Base-by-base conservation (phyloP, 352 stramenopile genomes). In the Globisporangium carolinianum region DNA sequence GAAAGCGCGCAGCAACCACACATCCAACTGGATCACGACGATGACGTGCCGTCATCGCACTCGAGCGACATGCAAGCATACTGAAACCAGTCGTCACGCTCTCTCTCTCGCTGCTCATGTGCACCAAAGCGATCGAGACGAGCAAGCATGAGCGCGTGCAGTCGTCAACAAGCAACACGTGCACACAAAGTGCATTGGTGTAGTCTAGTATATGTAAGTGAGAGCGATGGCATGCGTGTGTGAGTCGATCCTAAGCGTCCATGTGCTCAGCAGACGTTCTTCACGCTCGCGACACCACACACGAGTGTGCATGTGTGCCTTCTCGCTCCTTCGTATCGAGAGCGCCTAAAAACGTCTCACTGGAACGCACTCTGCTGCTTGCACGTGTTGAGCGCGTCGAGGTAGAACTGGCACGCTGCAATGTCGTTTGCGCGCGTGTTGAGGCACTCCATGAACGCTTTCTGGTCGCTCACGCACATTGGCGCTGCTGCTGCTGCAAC, bases 341-440 rank as follows among this genome's bases (percentile, higher is more conserved):
- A n/a, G 24, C 24, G 24, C 24, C 24, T 32, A 32, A 32, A 32
- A 32, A 32, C 24, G 24, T 32, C 24, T 71, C 76, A 87, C 65
- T 86, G 47, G 67, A 74, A 83, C 12, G 71, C 62, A 60, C 68
- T 79, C 63, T 91, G 73, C 63, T 87, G 74, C 69, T 95, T 91
- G 76, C 83, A 93, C 70, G 81, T 67, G 74, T 90, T 89, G 48
- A 89, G 71, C 5, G 79, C 71, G 57, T 95, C 81, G 37, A 95
- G 68, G 71, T 91, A 93, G 63, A 89, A 93, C 60, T 95, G 83
- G 65, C 85, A 95, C 59, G 79, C 67, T 35, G 76, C 69, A 18
- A 90, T 85, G 67, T 95, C 82, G 71, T 89, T 89, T 49, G 70
- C 66, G 68, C 84, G 88, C 58, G 71, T 62, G 66, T 88, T 74